These are phyloP conservation scores for Gaultheria prostrata DNA, from an alignment of 148 eudicot genomes.

Conservation along the genomic window DNA sequence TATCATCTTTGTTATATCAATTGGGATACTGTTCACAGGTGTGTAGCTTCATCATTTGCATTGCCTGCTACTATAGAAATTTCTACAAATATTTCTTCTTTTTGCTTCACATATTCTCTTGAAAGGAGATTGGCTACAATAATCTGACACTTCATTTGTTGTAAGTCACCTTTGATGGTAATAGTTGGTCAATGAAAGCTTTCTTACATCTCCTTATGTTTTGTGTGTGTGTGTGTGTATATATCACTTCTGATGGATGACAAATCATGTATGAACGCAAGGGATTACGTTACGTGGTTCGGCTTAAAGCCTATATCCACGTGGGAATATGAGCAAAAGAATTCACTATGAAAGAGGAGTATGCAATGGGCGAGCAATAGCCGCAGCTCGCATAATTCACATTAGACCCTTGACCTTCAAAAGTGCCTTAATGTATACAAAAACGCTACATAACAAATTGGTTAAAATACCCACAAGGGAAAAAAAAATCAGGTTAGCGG, in stretches of 20 bases:
- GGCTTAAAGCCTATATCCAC: background rate
- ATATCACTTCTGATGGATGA: constrained; percentile 4
- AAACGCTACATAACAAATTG: background rate
- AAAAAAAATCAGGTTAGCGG: background rate
- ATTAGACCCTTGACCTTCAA: background rate
- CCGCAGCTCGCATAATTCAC: background rate
- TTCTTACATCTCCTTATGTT: background rate
- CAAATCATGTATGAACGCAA: background rate
- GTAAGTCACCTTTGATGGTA: background rate
- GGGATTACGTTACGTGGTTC: background rate
- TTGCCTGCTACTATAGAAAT: background rate
- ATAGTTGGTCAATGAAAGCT: background rate
- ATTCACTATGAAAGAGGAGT: background rate
- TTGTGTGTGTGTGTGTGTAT: background rate
- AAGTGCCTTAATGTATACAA: background rate
- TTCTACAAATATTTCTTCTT: background rate
- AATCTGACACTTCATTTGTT: background rate
- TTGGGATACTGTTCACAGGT: constrained; percentile 88
- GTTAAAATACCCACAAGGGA: background rate
- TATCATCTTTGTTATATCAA: constrained; percentile 79
- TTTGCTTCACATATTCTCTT: background rate
- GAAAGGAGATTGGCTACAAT: background rate
- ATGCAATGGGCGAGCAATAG: background rate
- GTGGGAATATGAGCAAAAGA: background rate
- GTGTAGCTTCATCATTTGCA: constrained; percentile 20